Percentiles rank a stretch among this genome's conserved stretches.
These are phyloP conservation scores for Mycena capillaripes DNA, from an alignment of 768 basidiomycete species.

Conservation along the genomic window DNA sequence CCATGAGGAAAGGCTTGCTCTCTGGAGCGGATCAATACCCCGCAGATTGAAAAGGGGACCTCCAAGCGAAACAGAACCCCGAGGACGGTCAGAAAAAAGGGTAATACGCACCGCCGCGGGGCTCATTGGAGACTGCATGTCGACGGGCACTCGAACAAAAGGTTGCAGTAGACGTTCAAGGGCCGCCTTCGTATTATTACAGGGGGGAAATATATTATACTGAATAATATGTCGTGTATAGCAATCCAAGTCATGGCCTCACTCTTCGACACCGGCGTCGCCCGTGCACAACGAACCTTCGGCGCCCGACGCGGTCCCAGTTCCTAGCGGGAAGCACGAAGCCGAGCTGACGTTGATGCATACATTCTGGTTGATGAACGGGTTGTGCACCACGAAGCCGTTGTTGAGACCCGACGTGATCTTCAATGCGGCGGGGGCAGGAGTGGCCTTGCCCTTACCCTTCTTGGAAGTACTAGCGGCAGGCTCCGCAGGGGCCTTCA, in stretches of 20 bases:
- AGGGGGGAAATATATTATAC: background rate
- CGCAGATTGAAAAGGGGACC: no score
- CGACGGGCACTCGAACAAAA: no score
- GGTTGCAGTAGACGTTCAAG: no score
- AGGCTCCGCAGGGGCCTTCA: background rate
- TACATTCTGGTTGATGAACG: conserved; percentile 17
- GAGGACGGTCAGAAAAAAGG: no score
- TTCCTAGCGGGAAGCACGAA: conserved; percentile 22
- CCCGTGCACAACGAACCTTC: conserved; percentile 5
- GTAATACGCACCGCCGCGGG: no score
- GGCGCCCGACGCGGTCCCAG: background rate
- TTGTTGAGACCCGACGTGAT: conserved; percentile 5
- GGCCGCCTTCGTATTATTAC: no score
- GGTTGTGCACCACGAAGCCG: conserved; percentile 17
- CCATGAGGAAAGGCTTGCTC: no score
- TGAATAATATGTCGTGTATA: conserved; percentile 5
- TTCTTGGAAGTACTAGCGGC: background rate
- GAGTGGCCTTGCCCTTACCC: no score
- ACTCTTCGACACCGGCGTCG: background rate
- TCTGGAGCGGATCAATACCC: no score
- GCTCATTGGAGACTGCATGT: no score
- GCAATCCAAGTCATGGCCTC: background rate
- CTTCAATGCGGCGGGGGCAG: background rate
- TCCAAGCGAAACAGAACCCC: no score
- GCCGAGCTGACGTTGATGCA: conserved; percentile 13